Evolutionary conservation across 2,329 filamentous ascomycete genomes (phyloP), one percentile per base, ranked within the genome.

Genomic region (Alternaria panax): DNA sequence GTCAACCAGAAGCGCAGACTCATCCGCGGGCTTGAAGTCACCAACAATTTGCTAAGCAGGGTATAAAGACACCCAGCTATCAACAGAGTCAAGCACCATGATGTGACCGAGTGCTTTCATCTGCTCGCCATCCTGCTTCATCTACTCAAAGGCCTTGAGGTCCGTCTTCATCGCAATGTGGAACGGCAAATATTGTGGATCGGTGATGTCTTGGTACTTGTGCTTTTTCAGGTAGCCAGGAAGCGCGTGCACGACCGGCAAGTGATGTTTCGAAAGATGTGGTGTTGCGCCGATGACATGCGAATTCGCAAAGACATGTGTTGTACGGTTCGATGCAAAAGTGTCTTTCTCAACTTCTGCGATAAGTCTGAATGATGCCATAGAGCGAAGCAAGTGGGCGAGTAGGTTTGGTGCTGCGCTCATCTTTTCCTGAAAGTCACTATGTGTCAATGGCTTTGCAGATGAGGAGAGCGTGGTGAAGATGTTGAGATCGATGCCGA

Each of bases 321-420:
- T 78, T 9, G 69, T 61, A 22, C 69, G 64, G 54, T 71, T 78
- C 24, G 75, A 67, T 2, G 60, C 51, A 41, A 73, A 80, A 0
- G 51, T 59, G 62, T 77, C 68, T 30, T 68, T 63, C 5, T 41
- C 60, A 0, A 67, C 65, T 62, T 80, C 75, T 6, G 54, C 40
- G 47, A 79, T 70, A 16, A 74, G 47, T 7, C 30, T 14, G 12
- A 34, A 74, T 1, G 78, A 67, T 14, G 71, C 71, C 30, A 76
- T 67, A 43, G 72, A 73, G 32, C 77, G 72, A 7, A 80, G 59
- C 12, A 80, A 59, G 38, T 76, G 75, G 25, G 68, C 64, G 20
- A 75, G 57, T 4, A 79, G 66, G 24, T 54, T 60, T 5, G 69
- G 71, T 4, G 75, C 65, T 8, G 71, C 74, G 7, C 58, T 55